These are phyloP conservation scores for Paramecium bursaria DNA, from an alignment of 73 alveolate species.

Conservation along the genomic window DNA sequence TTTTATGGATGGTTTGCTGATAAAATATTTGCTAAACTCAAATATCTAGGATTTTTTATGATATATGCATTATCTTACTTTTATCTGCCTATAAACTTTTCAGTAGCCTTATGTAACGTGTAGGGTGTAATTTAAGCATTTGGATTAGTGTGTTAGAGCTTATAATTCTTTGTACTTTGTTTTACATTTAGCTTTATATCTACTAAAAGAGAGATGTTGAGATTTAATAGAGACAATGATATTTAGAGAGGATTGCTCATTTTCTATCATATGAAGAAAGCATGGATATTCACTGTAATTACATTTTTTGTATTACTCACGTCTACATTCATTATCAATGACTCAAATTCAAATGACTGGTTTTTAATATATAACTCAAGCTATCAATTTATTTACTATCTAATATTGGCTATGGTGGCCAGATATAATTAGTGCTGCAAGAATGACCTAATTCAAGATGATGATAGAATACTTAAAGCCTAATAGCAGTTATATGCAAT, in stretches of 20 bases:
- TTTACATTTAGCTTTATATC: conserved; percentile 35
- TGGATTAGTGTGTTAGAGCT: conserved; percentile 1
- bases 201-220: conserved; percentile 51
- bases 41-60: background rate
- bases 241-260: conserved; percentile 7
- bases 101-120: background rate
- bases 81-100: background rate
- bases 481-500: conserved; percentile 5
- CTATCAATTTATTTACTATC: background rate
- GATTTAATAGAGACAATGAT: conserved; percentile 24
- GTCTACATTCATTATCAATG: background rate
- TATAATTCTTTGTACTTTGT: conserved; percentile 3
- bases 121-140: background rate
- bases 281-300: background rate
- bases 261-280: conserved; percentile 29
- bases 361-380: background rate
- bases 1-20: background rate
- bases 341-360: background rate
- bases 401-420: background rate
- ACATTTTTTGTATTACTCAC: background rate
- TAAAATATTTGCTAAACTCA: background rate
- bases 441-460: conserved; percentile 41
- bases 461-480: conserved; percentile 40
- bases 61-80: background rate
- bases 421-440: conserved; percentile 26